Base-by-base conservation (phyloP, 2,329 filamentous ascomycete species). In the Colletotrichum noveboracense region DNA sequence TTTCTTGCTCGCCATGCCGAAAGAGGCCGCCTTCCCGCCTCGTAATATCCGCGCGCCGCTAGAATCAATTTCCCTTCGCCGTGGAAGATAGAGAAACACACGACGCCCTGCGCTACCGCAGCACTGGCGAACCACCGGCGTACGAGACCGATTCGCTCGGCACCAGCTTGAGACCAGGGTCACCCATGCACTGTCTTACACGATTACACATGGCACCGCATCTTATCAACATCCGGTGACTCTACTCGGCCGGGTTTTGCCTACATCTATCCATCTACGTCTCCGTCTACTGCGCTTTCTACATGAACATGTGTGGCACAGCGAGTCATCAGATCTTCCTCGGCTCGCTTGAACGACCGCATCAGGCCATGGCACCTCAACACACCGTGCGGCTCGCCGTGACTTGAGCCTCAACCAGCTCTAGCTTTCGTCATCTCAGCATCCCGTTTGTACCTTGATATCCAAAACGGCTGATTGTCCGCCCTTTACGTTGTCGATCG, bases 401-500 rank as follows among this genome's bases (percentile, higher is more conserved):
- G 26, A 13, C 21, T 61, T 61, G 26, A 21, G 58, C 58, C 58
- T 36, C 58, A 61, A 13, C 12, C 32, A 21, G 12, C 60, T 21
- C 4, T 38, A 7, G 34, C 30, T 28, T 36, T 30, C 24, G 43
- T 32, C 60, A 18, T 6, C 48, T 55, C 80, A 90, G 75, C 86
- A 89, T 21, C 86, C 86, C 32, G 85, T 77, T 6, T 82, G 84
- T n/a, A 90, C 86, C 83, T 88, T 88, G 84, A 85, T 87, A 80
- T 91, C 90, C 66, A 92, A 73, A 5, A 92, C 90, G 0, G 90
- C 89, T 7, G 87, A 85, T 79, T 87, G 85, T 0, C 90, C 90
- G 2, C 83, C 82, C 79, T 89, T 81, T 5, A 91, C 89, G 18
- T 85, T 85, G 65, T 85, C 85, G 72, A 92, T 88, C 1, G 89